phyloP scores from a whole-genome alignment of 2,329 filamentous ascomycete species.

The Dothistroma septosporum region DNA sequence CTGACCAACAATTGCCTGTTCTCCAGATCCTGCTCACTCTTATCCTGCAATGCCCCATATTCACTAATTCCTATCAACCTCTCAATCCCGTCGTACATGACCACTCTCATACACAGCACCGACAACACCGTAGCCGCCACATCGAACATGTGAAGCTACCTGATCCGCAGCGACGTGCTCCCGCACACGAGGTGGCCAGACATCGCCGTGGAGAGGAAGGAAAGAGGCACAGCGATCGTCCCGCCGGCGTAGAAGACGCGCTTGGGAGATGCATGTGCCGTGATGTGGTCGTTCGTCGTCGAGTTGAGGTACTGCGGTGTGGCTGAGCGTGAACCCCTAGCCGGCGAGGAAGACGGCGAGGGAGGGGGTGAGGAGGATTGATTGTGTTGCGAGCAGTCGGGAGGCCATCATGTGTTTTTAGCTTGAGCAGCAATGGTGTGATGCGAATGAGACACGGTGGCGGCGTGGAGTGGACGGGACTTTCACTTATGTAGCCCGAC shows the following conservation, averaged over 20 bases:
- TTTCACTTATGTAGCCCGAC: no score
- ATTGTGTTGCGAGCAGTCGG: not conserved
- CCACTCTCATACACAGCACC: conserved; percentile 2
- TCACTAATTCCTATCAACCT: conserved; percentile 17
- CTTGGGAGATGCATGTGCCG: conserved; percentile 4
- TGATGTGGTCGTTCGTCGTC: conserved; percentile 5
- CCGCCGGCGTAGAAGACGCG: conserved; percentile 1
- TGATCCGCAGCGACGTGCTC: not conserved
- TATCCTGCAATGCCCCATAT: conserved; percentile 9
- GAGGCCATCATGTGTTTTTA: conserved; percentile 1
- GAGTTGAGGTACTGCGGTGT: conserved; percentile 4
- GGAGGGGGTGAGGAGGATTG: conserved; percentile 10
- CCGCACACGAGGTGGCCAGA: not conserved
- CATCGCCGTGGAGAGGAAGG: not conserved
- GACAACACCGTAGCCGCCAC: not conserved
- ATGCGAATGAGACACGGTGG: no score
- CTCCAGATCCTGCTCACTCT: conserved; percentile 17
- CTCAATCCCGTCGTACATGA: conserved; percentile 13
- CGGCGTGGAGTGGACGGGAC: no score
- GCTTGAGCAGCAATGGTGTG: not conserved
- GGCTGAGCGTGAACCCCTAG: conserved; percentile 8
- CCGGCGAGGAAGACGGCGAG: conserved; percentile 12
- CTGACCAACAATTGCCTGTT: conserved; percentile 13
- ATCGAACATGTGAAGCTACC: not conserved
- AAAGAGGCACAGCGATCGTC: not conserved